Conservation (phyloP, 148 eudicot species). For the Silene uniflora region DNA sequence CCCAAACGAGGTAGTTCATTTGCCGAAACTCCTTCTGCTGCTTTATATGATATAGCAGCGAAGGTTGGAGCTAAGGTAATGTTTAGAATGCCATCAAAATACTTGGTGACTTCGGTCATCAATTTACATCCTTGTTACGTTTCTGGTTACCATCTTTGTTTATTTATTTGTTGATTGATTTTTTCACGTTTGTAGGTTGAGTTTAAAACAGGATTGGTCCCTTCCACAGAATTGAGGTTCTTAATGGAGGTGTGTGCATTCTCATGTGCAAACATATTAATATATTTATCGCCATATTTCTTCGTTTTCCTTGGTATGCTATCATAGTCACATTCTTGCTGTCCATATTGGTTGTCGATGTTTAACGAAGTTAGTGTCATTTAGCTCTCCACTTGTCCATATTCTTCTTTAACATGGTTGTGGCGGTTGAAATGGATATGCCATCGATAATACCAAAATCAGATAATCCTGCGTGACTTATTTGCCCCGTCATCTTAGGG, state of each 20-base stretch:
- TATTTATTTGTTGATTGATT: constrained; percentile 2
- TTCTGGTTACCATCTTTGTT: neutral
- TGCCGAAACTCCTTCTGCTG: constrained; percentile 59
- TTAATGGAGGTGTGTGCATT: constrained; percentile 48
- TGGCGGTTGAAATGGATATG: too few relatives aligned
- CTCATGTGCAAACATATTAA: neutral
- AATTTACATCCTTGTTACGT: neutral
- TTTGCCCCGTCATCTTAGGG: too few relatives aligned
- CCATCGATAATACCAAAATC: too few relatives aligned
- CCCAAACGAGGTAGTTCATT: constrained; percentile 40
- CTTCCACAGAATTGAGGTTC: constrained; percentile 59
- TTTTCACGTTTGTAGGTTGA: constrained; percentile 50
- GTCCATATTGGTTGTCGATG: neutral
- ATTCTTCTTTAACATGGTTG: too few relatives aligned
- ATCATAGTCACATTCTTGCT: neutral
- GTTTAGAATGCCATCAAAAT: neutral
- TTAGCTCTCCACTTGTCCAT: too few relatives aligned
- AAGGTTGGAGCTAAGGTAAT: constrained; percentile 86
- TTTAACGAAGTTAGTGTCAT: too few relatives aligned
- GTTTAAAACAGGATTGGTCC: constrained; percentile 52
- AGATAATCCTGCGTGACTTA: too few relatives aligned
- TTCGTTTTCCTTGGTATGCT: neutral
- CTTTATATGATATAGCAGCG: constrained; percentile 79
- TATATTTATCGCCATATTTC: neutral
- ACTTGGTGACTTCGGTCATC: neutral